Base-by-base conservation (phyloP, 2,329 filamentous ascomycete species). In the Hortaea werneckii region DNA sequence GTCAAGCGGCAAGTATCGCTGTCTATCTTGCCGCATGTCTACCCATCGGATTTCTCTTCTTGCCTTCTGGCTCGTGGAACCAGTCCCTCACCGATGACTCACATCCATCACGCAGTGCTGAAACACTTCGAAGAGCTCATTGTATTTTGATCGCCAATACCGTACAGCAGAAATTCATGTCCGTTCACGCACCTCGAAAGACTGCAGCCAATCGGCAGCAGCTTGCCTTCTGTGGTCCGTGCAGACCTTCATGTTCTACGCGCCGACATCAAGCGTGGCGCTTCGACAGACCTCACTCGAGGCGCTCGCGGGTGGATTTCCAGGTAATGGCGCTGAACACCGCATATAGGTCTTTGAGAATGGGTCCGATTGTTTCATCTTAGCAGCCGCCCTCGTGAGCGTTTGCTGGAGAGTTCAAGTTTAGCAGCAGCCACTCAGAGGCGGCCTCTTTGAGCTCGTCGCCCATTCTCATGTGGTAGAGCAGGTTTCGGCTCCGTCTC, bases 311-410 rank as follows among this genome's bases (percentile, higher is more conserved):
- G 45, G 43, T 50, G 48, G 48, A 44, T 32, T 43, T 44, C 32
- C 41, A 42, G 40, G 46, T 48, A 13, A 52, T 47, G 50, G 46
- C 26, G 45, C 35, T 20, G 26, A 26, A 43, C 43, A 45, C 9
- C 37, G 42, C 50, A 46, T 47, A 35, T 40, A 42, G 7, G 42
- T 47, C 39, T 34, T 40, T 43, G 45, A 44, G 28, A 11, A 32
- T 47, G 46, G 35, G 26, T 26, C 42, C 40, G 51, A 53, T 48
- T 50, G 58, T 60, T 59, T 60, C 58, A 59, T 60, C 55, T 58
- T 54, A 42, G 47, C 53, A 57, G 45, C 49, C 58, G 58, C 58
- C 50, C 40, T 51, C 41, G 39, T 41, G 13, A 47, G 52, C 54
- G 52, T 50, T 54, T 59, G 51, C 50, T 42, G 43, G 32, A 39